A percentile compares a stretch with the other conserved stretches of the same genome.
Evolutionary conservation across 495 filamentous ascomycete species (phyloP).

Genomic region (Penicillium samsonianum): DNA sequence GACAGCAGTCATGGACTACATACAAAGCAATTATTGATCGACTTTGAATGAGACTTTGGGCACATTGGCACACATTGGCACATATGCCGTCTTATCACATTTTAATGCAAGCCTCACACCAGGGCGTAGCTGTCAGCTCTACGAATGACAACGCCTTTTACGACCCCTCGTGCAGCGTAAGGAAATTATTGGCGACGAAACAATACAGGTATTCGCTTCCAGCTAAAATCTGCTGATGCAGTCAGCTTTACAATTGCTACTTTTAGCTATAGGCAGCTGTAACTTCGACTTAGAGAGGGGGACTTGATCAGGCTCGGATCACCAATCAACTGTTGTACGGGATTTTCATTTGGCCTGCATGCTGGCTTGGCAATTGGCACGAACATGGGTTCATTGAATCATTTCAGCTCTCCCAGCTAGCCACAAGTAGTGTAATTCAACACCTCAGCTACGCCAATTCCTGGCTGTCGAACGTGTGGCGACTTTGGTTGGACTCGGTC

Average conservation of each 20-base stretch:
- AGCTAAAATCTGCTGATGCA: background rate
- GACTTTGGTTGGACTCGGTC: background rate
- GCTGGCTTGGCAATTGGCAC: slow-evolving; percentile 2
- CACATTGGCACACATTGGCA: slow-evolving; percentile 2
- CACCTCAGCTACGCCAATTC: background rate
- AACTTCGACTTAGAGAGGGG: background rate
- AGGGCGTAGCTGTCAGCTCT: background rate
- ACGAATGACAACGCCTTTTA: background rate
- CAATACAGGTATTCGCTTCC: background rate
- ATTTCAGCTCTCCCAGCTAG: background rate
- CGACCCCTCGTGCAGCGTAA: background rate
- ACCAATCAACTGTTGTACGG: background rate
- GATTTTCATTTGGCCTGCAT: slow-evolving; percentile 5
- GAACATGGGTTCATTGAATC: slow-evolving; percentile 4
- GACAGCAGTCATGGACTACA: background rate
- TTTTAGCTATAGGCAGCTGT: background rate
- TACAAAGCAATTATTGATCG: background rate
- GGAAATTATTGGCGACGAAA: slow-evolving; percentile 11
- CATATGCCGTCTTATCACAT: background rate
- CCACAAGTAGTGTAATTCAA: background rate
- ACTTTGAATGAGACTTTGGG: background rate
- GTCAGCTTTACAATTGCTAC: background rate
- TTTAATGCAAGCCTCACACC: background rate
- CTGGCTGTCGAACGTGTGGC: background rate
- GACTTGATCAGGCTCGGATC: background rate